Evolutionary conservation across 108 stramenopile genomes (phyloP).

Genomic region (Pseudonitzschia multiseries): DNA sequence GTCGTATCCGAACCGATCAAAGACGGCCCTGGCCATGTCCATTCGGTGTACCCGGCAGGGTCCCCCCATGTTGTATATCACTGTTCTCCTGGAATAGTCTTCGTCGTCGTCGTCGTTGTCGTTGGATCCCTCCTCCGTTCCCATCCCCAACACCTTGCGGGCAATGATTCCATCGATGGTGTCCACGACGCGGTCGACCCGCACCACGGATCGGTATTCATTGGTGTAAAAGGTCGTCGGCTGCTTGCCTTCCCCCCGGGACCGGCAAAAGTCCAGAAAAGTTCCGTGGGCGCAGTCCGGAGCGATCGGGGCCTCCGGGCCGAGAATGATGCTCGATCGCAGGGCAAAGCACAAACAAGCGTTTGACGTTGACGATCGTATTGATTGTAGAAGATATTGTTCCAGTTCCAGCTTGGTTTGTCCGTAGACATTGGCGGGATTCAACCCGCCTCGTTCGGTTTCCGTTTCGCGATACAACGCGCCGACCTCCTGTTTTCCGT

Average conservation of each 20-base stretch:
- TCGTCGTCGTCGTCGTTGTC: constrained; percentile 10
- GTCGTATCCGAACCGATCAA: constrained; percentile 47
- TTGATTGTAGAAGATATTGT: too few relatives aligned
- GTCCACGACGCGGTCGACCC: constrained; percentile 45
- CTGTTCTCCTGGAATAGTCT: neutral
- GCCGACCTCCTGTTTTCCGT: too few relatives aligned
- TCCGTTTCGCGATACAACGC: constrained; percentile 47
- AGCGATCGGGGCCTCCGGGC: constrained; percentile 50
- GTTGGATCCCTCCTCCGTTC: too few relatives aligned
- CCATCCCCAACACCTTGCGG: neutral
- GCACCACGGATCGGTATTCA: constrained; percentile 62
- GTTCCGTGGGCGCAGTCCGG: constrained; percentile 47
- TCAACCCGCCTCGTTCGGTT: constrained; percentile 15
- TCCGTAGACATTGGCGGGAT: constrained; percentile 74
- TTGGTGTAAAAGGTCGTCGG: constrained; percentile 53
- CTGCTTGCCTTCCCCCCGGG: constrained; percentile 23
- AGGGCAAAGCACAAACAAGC: constrained; percentile 41
- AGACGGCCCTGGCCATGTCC: constrained; percentile 67
- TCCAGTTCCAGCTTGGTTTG: constrained; percentile 68
- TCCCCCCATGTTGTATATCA: constrained; percentile 77
- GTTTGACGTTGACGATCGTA: too few relatives aligned
- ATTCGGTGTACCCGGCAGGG: constrained; percentile 53
- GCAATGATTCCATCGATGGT: constrained; percentile 43
- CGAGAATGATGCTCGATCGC: constrained; percentile 73
- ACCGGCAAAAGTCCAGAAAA: constrained; percentile 73